Evolutionary conservation across 2,329 filamentous ascomycete species (phyloP).

Genomic region (Cordyceps fumosorosea): DNA sequence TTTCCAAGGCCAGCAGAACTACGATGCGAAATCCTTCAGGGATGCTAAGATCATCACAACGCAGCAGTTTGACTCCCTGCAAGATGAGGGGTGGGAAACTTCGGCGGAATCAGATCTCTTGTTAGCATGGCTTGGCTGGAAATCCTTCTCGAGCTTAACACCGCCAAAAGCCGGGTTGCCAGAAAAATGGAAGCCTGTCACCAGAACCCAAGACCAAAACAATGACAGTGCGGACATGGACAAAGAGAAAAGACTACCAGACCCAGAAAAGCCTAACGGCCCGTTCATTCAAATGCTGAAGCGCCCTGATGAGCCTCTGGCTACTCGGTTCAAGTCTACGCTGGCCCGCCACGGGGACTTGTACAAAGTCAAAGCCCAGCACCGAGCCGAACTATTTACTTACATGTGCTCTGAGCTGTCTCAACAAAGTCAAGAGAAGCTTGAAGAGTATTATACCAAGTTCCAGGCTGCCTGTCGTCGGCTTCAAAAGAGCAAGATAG

Average conservation of each 20-base stretch:
- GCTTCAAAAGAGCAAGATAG: conserved; percentile 51
- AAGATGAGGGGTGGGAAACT: conserved; percentile 35
- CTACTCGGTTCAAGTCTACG: conserved; percentile 6
- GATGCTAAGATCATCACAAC: conserved; percentile 46
- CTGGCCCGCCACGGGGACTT: conserved; percentile 38
- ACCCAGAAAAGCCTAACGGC: conserved; percentile 5
- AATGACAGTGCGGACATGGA: background rate
- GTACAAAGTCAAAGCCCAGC: conserved; percentile 47
- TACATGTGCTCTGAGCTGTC: conserved; percentile 53
- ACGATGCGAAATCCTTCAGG: background rate
- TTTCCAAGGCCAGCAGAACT: background rate
- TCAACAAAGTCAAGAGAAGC: conserved; percentile 32
- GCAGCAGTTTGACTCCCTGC: conserved; percentile 57
- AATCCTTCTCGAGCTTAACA: background rate
- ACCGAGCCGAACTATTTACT: conserved; percentile 61
- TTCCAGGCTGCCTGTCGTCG: conserved; percentile 46
- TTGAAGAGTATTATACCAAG: conserved; percentile 42
- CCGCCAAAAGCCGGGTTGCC: background rate
- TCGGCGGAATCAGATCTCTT: conserved; percentile 8
- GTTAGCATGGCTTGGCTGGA: conserved; percentile 16
- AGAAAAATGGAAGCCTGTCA: background rate
- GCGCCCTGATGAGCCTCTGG: conserved; percentile 16
- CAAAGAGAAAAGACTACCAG: background rate
- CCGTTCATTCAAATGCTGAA: background rate
- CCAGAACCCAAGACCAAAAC: background rate